Evolutionary conservation across 805 yeast species (phyloP).

Genomic region (Yamadazyma scolyti): DNA sequence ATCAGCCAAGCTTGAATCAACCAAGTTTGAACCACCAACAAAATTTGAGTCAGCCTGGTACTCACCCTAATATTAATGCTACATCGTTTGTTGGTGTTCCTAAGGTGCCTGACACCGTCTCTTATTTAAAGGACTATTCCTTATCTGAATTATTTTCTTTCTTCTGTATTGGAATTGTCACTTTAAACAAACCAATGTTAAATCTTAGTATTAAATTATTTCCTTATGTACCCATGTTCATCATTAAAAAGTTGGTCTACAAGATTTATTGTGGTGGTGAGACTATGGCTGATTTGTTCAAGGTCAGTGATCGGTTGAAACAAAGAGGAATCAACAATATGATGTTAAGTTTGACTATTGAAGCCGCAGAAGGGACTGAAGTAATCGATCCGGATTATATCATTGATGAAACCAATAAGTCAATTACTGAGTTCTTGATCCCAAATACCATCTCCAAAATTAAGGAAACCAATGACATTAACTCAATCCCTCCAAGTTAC

Average conservation of each 20-base stretch:
- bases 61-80: too few species aligned
- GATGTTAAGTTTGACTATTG: conserved; percentile 94
- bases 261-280: conserved; percentile 92
- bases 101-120: conserved; percentile 2
- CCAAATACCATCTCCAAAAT: conserved; percentile 69
- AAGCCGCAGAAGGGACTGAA: conserved; percentile 81
- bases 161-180: conserved; percentile 66
- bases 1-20: too few species aligned
- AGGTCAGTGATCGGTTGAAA: conserved; percentile 65
- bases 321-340: conserved; percentile 82
- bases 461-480: conserved; percentile 44
- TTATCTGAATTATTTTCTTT: conserved; percentile 58
- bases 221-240: conserved; percentile 70
- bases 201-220: conserved; percentile 59
- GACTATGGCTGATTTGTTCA: conserved; percentile 60
- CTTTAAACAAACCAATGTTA: conserved; percentile 60
- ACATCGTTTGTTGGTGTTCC: conserved; percentile 1
- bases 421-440: conserved; percentile 62
- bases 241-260: conserved; percentile 71
- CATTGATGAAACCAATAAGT: conserved; percentile 58
- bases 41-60: too few species aligned
- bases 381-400: conserved; percentile 57
- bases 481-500: conserved; percentile 83
- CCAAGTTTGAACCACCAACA: too few species aligned
- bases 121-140: conserved; percentile 51